Evolutionary conservation across 306 rosid genomes (phyloP), one percentile per base, ranked within the genome.

Genomic region (Casuarina glauca): DNA sequence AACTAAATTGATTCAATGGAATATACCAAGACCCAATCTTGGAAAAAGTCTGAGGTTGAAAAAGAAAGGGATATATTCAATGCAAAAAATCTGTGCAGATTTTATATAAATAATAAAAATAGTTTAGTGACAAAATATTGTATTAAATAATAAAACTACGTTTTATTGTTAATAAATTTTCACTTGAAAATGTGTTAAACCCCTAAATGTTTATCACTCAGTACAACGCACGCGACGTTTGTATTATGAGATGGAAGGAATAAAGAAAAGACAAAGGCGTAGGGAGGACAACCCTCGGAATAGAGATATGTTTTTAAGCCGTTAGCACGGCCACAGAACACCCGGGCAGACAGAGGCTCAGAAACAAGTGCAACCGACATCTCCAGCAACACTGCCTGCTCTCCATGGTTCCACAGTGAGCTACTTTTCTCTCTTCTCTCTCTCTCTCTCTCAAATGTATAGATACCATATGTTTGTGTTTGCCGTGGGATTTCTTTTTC

Each of bases 341-440:
- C 49, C 6, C 48, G 12, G 49, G 20, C 48, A 39, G 11, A 64
- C 5, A 20, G 26, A 39, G 32, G 26, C 36, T 3, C 20, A 42
- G 15, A 66, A 66, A 66, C 71, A 3, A 66, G 71, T 66, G 48
- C 7, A 13, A 8, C 7, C 48, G 9, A 7, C 9, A 66, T 66
- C 71, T n/a, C 71, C 49, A 16, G 41, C 35, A 44, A 36, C 44
- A 11, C 6, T 1, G 48, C 46, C 45, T 39, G 26, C 46, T 41
- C 48, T 20, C 26, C 9, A 66, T 41, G 71, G 50, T 66, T 39
- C 71, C 71, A 16, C 71, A 7, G 71, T 66, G 17, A 66, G 71
- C 71, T 45, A 41, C 71, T 38, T 41, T 35, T 66, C 46, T 9
- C 46, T 15, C 48, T 41, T 64, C 46, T 64, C 48, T 64, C 46